Evolutionary conservation across 1,284 basidiomycete genomes (phyloP), one percentile per base, ranked within the genome.

Genomic region (Boletus semigastroideus): DNA sequence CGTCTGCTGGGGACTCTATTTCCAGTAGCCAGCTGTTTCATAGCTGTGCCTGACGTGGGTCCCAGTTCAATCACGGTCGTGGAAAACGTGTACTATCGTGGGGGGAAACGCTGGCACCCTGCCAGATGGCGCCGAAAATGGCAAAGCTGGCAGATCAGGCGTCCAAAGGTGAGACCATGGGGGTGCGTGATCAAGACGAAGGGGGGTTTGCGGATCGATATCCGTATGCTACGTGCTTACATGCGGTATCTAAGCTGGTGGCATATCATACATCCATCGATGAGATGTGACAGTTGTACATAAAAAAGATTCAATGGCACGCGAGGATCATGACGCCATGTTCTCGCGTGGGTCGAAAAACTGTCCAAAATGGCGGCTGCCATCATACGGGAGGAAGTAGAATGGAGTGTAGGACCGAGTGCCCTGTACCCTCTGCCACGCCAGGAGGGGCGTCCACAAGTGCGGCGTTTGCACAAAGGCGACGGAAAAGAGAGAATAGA

Each of bases 361-460:
- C 28, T 40, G 46, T 14, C 10, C 5, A 14, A 31, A 22, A 5
- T 22, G 22, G 22, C 10, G 11, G 11, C 28, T 39, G 46, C n/a
- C n/a, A n/a, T n/a, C n/a, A n/a, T n/a, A n/a, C n/a, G n/a, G n/a
- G n/a, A n/a, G n/a, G n/a, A n/a, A n/a, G 13, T 5, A 48, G 12
- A 16, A 34, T 33, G 48, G n/a, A 51, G 28, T 14, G 50, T 42
- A 56, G n/a, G 10, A 19, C 45, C 28, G 40, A 16, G 39, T 36
- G 41, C 64, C 62, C 61, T 63, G 46, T 28, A 48, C 62, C 62
- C 59, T 46, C 55, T 46, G 30, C 38, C 42, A 49, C 48, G 30
- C 41, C 42, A 49, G 45, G 5, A 48, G 42, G 22, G 22, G n/a
- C 41, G n/a, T 20, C 16, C 31, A 47, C 50, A 44, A 48, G 42